phyloP scores from a whole-genome alignment of 208 protist genomes.

The Angomonas ambiguus region DNA sequence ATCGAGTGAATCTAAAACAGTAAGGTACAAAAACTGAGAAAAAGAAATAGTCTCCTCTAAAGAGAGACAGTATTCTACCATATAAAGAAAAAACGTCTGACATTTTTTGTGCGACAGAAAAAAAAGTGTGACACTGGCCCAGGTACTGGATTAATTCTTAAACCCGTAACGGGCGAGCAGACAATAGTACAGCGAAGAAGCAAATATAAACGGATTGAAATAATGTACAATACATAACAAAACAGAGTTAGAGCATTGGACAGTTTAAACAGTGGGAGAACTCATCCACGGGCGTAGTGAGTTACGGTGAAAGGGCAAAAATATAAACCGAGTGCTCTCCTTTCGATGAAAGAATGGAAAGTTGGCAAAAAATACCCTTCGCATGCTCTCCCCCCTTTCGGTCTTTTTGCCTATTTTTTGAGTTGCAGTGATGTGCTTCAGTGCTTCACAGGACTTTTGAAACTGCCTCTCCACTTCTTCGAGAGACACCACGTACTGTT shows the following conservation, averaged over 20 bases:
- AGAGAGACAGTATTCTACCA: too few relatives aligned
- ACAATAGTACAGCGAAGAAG: too few relatives aligned
- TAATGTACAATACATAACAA: not conserved
- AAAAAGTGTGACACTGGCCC: too few relatives aligned
- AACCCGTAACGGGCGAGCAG: too few relatives aligned
- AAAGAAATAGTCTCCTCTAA: not conserved
- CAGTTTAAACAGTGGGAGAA: constrained; percentile 2
- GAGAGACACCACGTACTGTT: constrained; percentile 16
- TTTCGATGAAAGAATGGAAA: not conserved
- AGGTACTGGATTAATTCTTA: too few relatives aligned
- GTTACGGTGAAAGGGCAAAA: not conserved
- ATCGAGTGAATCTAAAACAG: not conserved
- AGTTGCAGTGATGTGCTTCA: not conserved
- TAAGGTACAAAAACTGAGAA: not conserved
- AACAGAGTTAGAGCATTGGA: not conserved
- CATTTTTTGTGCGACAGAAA: too few relatives aligned
- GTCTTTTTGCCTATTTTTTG: not conserved
- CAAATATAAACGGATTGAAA: too few relatives aligned
- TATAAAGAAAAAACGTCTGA: too few relatives aligned
- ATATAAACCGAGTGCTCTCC: not conserved
- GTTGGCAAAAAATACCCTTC: not conserved
- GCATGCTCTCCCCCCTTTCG: not conserved
- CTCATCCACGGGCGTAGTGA: not conserved
- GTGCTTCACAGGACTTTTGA: constrained; percentile 14
- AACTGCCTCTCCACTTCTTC: constrained; percentile 19